These are phyloP conservation scores for Marasmius oreades DNA, from an alignment of 1,284 basidiomycete species.

Conservation along the genomic window DNA sequence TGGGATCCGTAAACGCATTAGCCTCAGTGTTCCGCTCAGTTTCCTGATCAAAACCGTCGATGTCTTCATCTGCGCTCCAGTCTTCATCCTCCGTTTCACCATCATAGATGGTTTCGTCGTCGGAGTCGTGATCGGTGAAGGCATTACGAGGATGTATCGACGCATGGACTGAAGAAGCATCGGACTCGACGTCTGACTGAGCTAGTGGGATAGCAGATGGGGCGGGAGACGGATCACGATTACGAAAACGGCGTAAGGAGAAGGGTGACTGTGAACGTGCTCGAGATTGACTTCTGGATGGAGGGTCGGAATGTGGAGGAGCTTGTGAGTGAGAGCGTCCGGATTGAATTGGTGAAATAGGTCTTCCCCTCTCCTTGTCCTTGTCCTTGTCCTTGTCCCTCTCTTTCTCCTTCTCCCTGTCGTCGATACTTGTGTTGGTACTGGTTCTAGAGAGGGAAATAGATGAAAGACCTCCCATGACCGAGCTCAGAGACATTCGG, in stretches of 20 bases:
- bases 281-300: constrained; percentile 42
- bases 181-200: constrained; percentile 63
- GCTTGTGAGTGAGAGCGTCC: constrained; percentile 52
- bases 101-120: constrained; percentile 46
- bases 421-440: constrained; percentile 3
- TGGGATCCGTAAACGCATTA: constrained; percentile 62
- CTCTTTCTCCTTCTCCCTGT: neutral
- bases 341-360: constrained; percentile 37
- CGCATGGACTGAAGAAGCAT: constrained; percentile 25
- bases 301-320: constrained; percentile 22
- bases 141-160: constrained; percentile 47
- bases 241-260: constrained; percentile 54
- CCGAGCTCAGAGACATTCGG: neutral
- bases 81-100: constrained; percentile 46
- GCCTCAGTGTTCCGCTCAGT: constrained; percentile 63
- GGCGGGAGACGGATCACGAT: constrained; percentile 64
- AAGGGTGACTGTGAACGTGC: constrained; percentile 74
- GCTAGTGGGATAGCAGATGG: constrained; percentile 69
- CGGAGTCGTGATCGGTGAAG: constrained; percentile 51
- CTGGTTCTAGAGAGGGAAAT: neutral
- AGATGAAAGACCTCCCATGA: neutral
- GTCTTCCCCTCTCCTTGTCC: constrained; percentile 53
- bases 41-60: constrained; percentile 75
- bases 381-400: constrained; percentile 9
- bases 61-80: constrained; percentile 50